Evolutionary conservation across 495 filamentous ascomycete species (phyloP).

Genomic region (Cryomyces minteri): DNA sequence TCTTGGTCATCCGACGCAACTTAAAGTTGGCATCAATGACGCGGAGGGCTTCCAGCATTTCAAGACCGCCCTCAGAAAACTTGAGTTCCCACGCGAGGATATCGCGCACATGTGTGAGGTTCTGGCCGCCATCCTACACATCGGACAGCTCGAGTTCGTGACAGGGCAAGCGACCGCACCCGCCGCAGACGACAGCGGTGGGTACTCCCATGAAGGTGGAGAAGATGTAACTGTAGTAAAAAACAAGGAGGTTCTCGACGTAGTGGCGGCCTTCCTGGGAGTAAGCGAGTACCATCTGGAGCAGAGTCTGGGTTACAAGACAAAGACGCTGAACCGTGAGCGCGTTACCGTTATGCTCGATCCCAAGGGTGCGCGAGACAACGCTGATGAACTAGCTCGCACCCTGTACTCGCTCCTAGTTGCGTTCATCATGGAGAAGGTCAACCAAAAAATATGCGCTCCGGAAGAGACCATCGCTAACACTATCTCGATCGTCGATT

Average conservation of each 20-base stretch:
- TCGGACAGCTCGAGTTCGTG: constrained; percentile 86
- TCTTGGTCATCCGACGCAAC: constrained; percentile 84
- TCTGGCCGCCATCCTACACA: constrained; percentile 76
- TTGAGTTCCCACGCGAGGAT: constrained; percentile 82
- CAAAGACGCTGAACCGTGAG: constrained; percentile 85
- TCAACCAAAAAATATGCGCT: constrained; percentile 82
- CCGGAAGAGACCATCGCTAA: constrained; percentile 76
- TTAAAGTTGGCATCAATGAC: constrained; percentile 95
- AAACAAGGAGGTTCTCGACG: constrained; percentile 77
- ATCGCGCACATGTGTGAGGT: constrained; percentile 96
- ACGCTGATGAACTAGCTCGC: constrained; percentile 83
- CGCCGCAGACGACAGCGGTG: constrained; percentile 77
- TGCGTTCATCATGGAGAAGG: constrained; percentile 76
- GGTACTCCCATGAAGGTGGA: constrained; percentile 87
- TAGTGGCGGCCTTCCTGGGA: constrained; percentile 83
- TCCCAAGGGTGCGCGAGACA: constrained; percentile 69
- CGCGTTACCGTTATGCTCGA: constrained; percentile 96
- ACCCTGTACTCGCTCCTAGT: constrained; percentile 93
- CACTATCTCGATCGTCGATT: constrained; percentile 88
- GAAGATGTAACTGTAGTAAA: constrained; percentile 70
- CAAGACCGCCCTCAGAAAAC: constrained; percentile 82
- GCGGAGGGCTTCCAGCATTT: constrained; percentile 90
- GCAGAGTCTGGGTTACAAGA: constrained; percentile 79
- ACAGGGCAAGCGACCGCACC: constrained; percentile 60
- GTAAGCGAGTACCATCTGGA: constrained; percentile 65